Evolutionary conservation across 176 grass and related monocot genomes (phyloP), one percentile per base, ranked within the genome.

Genomic region (Carex littledalei): DNA sequence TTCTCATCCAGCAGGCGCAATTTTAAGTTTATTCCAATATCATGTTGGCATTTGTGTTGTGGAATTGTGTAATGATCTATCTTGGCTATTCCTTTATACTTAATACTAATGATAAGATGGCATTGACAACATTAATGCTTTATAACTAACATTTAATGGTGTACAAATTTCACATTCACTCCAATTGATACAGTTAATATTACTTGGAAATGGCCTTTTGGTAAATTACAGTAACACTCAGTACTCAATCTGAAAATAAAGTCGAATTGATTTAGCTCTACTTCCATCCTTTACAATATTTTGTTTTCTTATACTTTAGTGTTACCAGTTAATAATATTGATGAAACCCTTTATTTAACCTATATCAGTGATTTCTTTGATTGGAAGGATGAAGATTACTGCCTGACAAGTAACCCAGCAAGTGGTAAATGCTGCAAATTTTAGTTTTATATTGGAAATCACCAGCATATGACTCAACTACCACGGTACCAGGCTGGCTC

Each of bases 341-440:
- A 80, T 78, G 75, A 13, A 56, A 59, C 67, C 43, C 21, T 81
- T 54, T 81, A 43, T 86, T 59, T 81, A 56, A 86, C 22, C 31
- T 67, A 35, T 8, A 21, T 4, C 63, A 90, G 89, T 81, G 81
- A 87, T 80, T 66, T 81, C 65, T 90, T 85, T 81, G 85, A 87
- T 57, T 81, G 85, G 85, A 80, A 81, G 83, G 72, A 82, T 12
- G 85, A 73, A 67, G 85, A 87, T 56, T 80, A 16, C 49, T 66
- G 50, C 78, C 63, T 84, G 73, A 22, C 85, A 47, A 87, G 57
- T 54, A 81, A 87, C 41, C 65, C 71, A 79, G 47, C 67, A 41
- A 43, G 84, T 74, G 85, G 89, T 90, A 77, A 80, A 68, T 52
- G 45, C 61, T 54, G 24, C 63, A 56, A 78, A 61, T 56, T 12